Conservation (phyloP, 768 basidiomycete genomes). For the Suillus subalutaceus region DNA sequence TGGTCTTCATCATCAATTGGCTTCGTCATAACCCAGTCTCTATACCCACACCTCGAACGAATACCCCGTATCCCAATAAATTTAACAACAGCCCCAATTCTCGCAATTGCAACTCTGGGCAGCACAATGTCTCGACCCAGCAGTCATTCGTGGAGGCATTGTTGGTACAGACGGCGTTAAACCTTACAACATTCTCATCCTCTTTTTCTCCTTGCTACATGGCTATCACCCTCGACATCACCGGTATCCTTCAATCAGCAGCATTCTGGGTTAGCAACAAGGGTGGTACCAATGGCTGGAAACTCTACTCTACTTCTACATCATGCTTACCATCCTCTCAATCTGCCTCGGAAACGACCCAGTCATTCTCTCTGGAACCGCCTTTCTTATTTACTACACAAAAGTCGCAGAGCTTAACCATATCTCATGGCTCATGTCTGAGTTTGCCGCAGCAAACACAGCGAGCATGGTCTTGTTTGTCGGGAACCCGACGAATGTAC, state of each 20-base stretch:
- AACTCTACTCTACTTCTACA: constrained; percentile 81
- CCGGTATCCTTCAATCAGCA: constrained; percentile 83
- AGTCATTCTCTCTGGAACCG: constrained; percentile 88
- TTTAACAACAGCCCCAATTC: constrained; percentile 56
- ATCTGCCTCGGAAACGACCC: constrained; percentile 92
- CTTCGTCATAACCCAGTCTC: constrained; percentile 52
- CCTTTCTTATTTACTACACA: constrained; percentile 89
- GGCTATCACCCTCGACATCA: constrained; percentile 88
- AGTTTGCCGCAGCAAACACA: constrained; percentile 81
- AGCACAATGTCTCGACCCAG: constrained; percentile 48
- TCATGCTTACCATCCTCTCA: constrained; percentile 78
- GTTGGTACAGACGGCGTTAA: constrained; percentile 78
- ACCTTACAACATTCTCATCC: constrained; percentile 90
- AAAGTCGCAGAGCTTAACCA: constrained; percentile 53
- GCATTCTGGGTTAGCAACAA: constrained; percentile 88
- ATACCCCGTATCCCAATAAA: constrained; percentile 43
- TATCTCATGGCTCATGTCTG: constrained; percentile 70
- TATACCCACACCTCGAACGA: constrained; percentile 41
- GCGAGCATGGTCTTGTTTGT: constrained; percentile 78
- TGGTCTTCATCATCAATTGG: constrained; percentile 56
- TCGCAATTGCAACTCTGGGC: constrained; percentile 58
- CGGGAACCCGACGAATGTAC: constrained; percentile 87
- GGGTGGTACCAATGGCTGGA: constrained; percentile 73
- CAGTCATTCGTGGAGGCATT: constrained; percentile 72
- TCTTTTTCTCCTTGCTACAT: constrained; percentile 97